These are phyloP conservation scores for Priceomyces fermenticarens DNA, from an alignment of 805 yeast species.

Conservation along the genomic window DNA sequence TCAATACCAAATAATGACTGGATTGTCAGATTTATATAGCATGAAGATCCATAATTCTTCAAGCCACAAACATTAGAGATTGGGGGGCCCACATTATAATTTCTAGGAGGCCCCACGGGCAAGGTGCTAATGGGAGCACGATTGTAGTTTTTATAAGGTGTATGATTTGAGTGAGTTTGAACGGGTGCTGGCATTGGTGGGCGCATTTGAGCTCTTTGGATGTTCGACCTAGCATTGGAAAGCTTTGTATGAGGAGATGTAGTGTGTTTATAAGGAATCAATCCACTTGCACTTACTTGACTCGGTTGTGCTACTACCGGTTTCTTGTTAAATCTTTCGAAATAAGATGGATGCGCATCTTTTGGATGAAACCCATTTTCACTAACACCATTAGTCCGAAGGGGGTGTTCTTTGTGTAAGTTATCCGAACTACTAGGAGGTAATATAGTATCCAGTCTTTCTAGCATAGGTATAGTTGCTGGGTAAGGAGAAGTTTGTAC, in stretches of 20 bases:
- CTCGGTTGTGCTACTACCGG: constrained; percentile 4
- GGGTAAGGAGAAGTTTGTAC: neutral
- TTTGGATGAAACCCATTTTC: too few relatives aligned
- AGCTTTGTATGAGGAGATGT: too few relatives aligned
- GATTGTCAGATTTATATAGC: constrained; percentile 72
- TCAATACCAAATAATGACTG: constrained; percentile 63
- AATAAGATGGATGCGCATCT: too few relatives aligned
- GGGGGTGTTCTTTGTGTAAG: too few relatives aligned
- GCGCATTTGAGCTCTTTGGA: too few relatives aligned
- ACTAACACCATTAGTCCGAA: too few relatives aligned
- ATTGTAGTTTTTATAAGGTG: neutral
- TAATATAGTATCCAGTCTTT: too few relatives aligned
- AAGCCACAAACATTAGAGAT: constrained; percentile 45
- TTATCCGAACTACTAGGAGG: too few relatives aligned
- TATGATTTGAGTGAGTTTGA: too few relatives aligned
- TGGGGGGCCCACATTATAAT: neutral
- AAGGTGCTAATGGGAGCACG: neutral
- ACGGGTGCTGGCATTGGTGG: too few relatives aligned
- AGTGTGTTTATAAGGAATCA: constrained; percentile 2
- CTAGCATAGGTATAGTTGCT: neutral
- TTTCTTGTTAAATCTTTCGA: neutral
- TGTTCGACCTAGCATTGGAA: too few relatives aligned
- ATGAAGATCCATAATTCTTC: constrained; percentile 67
- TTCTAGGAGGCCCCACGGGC: neutral
- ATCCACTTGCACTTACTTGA: constrained; percentile 3